Evolutionary conservation across 2,329 filamentous ascomycete species (phyloP).

Genomic region (Xylariales sp.): DNA sequence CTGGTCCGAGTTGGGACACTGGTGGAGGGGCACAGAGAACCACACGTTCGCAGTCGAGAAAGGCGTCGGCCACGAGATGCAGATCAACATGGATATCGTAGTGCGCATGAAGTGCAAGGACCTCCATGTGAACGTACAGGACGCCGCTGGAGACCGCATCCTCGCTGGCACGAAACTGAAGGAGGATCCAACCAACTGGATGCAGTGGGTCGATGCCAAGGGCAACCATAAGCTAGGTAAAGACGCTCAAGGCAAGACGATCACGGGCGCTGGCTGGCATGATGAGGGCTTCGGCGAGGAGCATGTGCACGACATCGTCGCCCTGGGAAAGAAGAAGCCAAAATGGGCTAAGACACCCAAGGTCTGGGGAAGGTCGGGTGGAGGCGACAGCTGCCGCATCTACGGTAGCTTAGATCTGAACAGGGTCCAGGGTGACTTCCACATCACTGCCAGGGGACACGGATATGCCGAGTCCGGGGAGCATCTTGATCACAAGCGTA

Average conservation of each 20-base stretch:
- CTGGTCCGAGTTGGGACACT: constrained; percentile 72
- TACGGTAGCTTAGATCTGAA: constrained; percentile 89
- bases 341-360: constrained; percentile 74
- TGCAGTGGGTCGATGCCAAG: constrained; percentile 71
- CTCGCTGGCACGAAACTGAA: constrained; percentile 71
- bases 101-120: constrained; percentile 82
- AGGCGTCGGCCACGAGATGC: constrained; percentile 78
- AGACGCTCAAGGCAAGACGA: constrained; percentile 49
- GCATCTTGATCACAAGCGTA: constrained; percentile 79
- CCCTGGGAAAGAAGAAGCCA: constrained; percentile 57
- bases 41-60: constrained; percentile 95
- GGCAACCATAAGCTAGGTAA: constrained; percentile 58
- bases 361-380: constrained; percentile 42
- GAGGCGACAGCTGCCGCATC: constrained; percentile 75
- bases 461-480: constrained; percentile 80
- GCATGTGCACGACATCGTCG: constrained; percentile 88
- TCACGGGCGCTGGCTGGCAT: constrained; percentile 56
- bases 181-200: constrained; percentile 76
- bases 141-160: constrained; percentile 88
- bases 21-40: constrained; percentile 79
- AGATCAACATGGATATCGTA: constrained; percentile 95
- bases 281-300: constrained; percentile 72
- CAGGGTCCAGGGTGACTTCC: constrained; percentile 96
- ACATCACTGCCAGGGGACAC: constrained; percentile 91
- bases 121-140: constrained; percentile 95